Evolutionary conservation across 2,329 filamentous ascomycete genomes (phyloP), one percentile per base, ranked within the genome.

Genomic region (Trichoderma harzianum): DNA sequence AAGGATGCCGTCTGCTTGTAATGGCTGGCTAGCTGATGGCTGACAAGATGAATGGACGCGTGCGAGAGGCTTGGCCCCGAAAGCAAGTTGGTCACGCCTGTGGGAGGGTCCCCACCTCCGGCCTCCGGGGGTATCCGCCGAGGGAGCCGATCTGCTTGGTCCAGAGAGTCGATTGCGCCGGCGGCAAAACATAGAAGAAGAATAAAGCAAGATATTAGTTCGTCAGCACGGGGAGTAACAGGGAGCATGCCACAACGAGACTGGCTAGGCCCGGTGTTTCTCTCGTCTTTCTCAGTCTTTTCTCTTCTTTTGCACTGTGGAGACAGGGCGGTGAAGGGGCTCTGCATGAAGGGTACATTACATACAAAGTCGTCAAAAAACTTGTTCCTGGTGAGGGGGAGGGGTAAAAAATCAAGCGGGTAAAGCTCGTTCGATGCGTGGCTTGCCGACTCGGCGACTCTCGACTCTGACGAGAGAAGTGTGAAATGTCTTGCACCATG

Each of bases 91-190:
- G 55, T 61, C 57, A 69, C 57, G 66, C 66, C 39, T 69, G 32
- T 61, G 58, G 12, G 10, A 24, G 11, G 21, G 28, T 39, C 36
- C 32, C 39, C 39, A 43, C 24, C 62, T 51, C 53, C 34, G 39
- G 53, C 28, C 34, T n/a, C 39, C 39, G 66, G 57, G 57, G 66
- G 39, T 51, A 60, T 32, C 66, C 66, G 66, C 66, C 66, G 66
- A 69, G 43, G 55, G 36, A 69, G 66, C 66, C 66, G 66, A 69
- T 69, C 66, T 43, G 64, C 51, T 57, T 69, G 57, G 66, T 21
- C 39, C 39, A 39, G 47, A 47, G 26, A 28, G 61, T 32, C 30
- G 58, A 60, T 34, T 34, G 26, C 26, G 55, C 55, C 55, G 55
- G 21, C 32, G 32, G 32, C 32, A 43, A 34, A 30, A 21, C 18